Base-by-base conservation (phyloP, 2,329 filamentous ascomycete genomes). In the Neonectria punicea region DNA sequence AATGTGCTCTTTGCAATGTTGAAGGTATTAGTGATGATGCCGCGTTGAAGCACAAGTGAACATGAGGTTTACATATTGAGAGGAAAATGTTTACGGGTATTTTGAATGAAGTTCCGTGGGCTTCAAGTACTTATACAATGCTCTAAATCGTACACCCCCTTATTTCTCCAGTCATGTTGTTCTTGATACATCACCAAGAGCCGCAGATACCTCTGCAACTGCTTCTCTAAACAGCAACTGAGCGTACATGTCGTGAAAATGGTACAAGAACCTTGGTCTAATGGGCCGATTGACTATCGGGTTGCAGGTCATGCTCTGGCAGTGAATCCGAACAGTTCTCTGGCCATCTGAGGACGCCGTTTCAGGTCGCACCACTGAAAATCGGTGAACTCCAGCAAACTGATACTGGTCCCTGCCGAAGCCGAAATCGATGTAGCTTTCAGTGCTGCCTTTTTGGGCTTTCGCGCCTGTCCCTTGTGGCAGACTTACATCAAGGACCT, bases 351-450 rank as follows among this genome's bases (percentile, higher is more conserved):
- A 22, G 5, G 30, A 11, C 2, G 57, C 44, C 1, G 43, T n/a
- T 8, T 34, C 30, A 3, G 61, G 46, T 6, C 75, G 67, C 2
- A 73, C 59, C 5, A 79, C 59, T 8, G 69, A 71, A 25, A 79
- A 75, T 2, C 75, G 68, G 53, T 79, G 77, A 2, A 72, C 73
- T 0, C 77, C 77, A 0, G 70, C 68, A n/a, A 79, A 79, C 0
- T 14, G 22, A 0, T 54, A 51, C 51, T 66, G 43, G 20, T 76
- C 71, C 14, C 67, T 74, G 1, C 77, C 76, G 18, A 75, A 79
- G 0, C 69, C 67, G 49, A 77, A 71, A 62, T 79, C 77, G 9
- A 77, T 49, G 32, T 70, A 70, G 34, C 76, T 78, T 11, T 73
- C 65, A 1, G 60, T 63, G 9, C 16, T 13, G 1, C 36, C 53